Conservation (phyloP, 2,329 filamentous ascomycete species). For the Pseudocercospora vitis region DNA sequence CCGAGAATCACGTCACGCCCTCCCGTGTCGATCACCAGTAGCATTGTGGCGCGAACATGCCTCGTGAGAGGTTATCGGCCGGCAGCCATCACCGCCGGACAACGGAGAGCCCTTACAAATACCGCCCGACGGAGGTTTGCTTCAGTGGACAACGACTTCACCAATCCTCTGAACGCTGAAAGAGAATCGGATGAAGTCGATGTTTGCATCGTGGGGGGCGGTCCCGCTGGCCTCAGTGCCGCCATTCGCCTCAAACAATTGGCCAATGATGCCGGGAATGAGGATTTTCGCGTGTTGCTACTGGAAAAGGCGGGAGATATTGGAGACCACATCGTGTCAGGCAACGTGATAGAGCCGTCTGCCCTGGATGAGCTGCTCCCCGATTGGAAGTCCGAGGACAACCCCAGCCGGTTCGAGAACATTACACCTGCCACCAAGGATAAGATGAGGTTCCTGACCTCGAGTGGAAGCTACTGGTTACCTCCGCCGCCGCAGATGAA, state of each 20-base stretch:
- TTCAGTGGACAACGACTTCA: conserved; percentile 42
- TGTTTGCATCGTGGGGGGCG: conserved; percentile 93
- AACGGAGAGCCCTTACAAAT: conserved; percentile 36
- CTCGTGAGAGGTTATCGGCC: conserved; percentile 33
- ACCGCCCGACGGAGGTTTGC: conserved; percentile 37
- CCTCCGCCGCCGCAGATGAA: conserved; percentile 95
- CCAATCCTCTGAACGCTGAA: conserved; percentile 60
- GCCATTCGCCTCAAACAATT: conserved; percentile 95
- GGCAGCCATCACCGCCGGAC: conserved; percentile 38
- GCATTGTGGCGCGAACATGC: conserved; percentile 27
- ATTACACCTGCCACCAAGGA: conserved; percentile 81
- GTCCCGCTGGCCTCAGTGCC: conserved; percentile 88
- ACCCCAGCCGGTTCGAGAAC: conserved; percentile 82
- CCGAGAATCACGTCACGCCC: conserved; percentile 14
- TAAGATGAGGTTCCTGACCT: conserved; percentile 91
- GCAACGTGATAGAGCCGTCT: conserved; percentile 88
- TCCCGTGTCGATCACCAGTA: conserved; percentile 18
- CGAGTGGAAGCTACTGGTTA: conserved; percentile 72
- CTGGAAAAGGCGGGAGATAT: conserved; percentile 95
- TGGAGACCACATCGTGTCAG: conserved; percentile 91
- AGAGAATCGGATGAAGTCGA: conserved; percentile 92
- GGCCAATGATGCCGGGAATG: conserved; percentile 90
- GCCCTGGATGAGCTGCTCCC: conserved; percentile 88
- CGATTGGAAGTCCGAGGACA: conserved; percentile 87
- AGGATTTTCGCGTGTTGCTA: conserved; percentile 89